phyloP scores from a whole-genome alignment of 202 grass and related monocot species.

The Saccharum hybrid region DNA sequence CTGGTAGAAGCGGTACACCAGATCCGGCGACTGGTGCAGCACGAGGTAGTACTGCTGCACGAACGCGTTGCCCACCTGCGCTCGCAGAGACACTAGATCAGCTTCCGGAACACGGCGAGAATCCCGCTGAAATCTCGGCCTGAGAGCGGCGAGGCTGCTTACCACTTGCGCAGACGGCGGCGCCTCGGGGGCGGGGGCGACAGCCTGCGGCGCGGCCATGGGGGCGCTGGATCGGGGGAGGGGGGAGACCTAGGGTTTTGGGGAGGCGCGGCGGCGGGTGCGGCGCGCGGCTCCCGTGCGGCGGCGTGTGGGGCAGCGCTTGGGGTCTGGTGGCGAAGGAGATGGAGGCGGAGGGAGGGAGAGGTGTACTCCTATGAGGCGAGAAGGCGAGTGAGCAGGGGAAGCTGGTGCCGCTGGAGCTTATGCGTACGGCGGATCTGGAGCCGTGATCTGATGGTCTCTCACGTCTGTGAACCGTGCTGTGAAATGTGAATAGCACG shows the following conservation, averaged over 20 bases:
- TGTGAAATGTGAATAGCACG: too few species aligned
- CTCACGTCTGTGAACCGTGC: too few species aligned
- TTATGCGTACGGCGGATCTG: constrained; percentile 28
- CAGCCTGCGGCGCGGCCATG: constrained; percentile 63
- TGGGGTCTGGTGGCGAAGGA: neutral
- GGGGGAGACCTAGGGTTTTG: constrained; percentile 35
- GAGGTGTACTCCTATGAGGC: neutral
- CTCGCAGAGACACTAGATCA: constrained; percentile 18
- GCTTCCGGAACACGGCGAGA: neutral
- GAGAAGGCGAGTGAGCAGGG: neutral
- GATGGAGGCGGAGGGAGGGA: neutral
- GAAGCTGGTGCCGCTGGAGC: neutral
- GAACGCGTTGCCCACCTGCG: constrained; percentile 76
- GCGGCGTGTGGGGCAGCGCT: neutral
- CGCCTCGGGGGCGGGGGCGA: constrained; percentile 43
- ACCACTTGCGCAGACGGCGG: constrained; percentile 76
- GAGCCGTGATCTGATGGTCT: neutral
- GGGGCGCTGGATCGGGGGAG: neutral
- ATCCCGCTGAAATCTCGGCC: neutral
- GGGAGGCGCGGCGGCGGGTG: neutral
- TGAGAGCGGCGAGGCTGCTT: constrained; percentile 27
- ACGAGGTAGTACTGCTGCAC: constrained; percentile 89
- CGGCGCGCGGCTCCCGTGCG: constrained; percentile 19
- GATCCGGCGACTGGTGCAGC: constrained; percentile 80
- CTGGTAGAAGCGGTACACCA: constrained; percentile 87